phyloP scores from a whole-genome alignment of 177 flowering plant species.

The Vitis hybrid region DNA sequence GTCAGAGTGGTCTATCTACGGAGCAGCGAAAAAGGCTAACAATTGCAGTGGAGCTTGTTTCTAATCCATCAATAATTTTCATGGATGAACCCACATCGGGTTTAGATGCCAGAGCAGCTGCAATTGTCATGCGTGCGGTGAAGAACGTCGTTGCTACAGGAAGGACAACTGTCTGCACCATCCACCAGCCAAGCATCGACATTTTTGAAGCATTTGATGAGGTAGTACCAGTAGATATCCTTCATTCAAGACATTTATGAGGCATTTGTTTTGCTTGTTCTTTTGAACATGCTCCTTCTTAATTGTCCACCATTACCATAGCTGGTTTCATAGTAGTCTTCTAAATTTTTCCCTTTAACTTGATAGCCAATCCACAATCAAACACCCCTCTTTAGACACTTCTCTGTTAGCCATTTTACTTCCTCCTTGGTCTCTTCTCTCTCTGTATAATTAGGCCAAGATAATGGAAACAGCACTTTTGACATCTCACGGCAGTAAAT shows the following conservation, averaged over 20 bases:
- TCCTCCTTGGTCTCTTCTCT: too few species aligned
- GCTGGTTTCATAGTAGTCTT: too few species aligned
- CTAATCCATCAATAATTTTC: conserved; percentile 47
- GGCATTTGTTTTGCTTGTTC: too few species aligned
- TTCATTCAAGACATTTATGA: not conserved
- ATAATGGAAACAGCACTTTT: too few species aligned
- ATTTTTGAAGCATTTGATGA: conserved; percentile 47
- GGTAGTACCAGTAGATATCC: conserved; percentile 15
- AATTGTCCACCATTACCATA: too few species aligned
- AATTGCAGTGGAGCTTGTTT: conserved; percentile 49
- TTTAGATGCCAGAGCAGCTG: conserved; percentile 50
- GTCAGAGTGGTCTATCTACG: conserved; percentile 35
- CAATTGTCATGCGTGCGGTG: conserved; percentile 47
- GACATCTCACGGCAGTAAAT: too few species aligned
- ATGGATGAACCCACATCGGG: conserved; percentile 58
- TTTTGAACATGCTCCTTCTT: too few species aligned
- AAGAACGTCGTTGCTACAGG: conserved; percentile 37
- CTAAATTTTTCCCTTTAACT: too few species aligned
- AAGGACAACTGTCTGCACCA: conserved; percentile 44
- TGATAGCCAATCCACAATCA: too few species aligned
- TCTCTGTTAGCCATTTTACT: too few species aligned
- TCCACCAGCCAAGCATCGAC: conserved; percentile 49
- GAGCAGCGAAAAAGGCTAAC: conserved; percentile 50
- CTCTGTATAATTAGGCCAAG: too few species aligned
- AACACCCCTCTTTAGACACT: too few species aligned